Evolutionary conservation across 371 early-diverging fungal species (phyloP).

Genomic region (Mucor mucedo): DNA sequence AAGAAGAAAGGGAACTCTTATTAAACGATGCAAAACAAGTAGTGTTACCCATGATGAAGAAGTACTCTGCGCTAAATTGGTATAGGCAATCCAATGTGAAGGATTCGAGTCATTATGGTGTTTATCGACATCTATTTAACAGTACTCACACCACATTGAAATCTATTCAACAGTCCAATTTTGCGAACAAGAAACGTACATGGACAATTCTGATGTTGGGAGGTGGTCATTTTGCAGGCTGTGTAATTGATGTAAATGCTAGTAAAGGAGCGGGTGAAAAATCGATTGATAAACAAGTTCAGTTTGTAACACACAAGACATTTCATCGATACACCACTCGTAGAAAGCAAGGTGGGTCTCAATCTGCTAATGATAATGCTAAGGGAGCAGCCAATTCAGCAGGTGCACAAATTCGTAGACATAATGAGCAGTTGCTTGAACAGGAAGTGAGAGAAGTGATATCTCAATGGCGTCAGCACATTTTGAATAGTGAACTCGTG

Average conservation of each 20-base stretch:
- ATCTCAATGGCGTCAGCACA: constrained; percentile 66
- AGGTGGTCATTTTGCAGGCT: constrained; percentile 92
- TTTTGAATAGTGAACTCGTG: constrained; percentile 55
- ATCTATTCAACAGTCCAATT: constrained; percentile 23
- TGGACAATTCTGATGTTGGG: constrained; percentile 86
- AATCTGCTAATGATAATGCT: constrained; percentile 78
- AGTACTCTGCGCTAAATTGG: constrained; percentile 54
- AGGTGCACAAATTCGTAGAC: constrained; percentile 87
- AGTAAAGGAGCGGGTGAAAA: constrained; percentile 41
- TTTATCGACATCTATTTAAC: constrained; percentile 62
- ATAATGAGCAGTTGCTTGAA: constrained; percentile 83
- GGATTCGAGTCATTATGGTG: constrained; percentile 48
- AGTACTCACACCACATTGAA: constrained; percentile 1
- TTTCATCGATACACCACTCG: constrained; percentile 95
- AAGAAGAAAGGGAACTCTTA: constrained; percentile 27
- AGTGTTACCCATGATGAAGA: constrained; percentile 32
- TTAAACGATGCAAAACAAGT: constrained; percentile 31
- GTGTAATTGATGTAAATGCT: constrained; percentile 76
- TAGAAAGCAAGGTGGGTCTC: constrained; percentile 94
- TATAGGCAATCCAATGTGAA: constrained; percentile 36
- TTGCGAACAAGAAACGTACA: constrained; percentile 36
- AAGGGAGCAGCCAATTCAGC: constrained; percentile 91
- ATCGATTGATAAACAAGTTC: constrained; percentile 33
- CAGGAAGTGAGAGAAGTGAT: constrained; percentile 80
- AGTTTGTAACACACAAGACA: constrained; percentile 79